phyloP scores from a whole-genome alignment of 2,329 filamentous ascomycete genomes.

The Diaporthe humulicola region DNA sequence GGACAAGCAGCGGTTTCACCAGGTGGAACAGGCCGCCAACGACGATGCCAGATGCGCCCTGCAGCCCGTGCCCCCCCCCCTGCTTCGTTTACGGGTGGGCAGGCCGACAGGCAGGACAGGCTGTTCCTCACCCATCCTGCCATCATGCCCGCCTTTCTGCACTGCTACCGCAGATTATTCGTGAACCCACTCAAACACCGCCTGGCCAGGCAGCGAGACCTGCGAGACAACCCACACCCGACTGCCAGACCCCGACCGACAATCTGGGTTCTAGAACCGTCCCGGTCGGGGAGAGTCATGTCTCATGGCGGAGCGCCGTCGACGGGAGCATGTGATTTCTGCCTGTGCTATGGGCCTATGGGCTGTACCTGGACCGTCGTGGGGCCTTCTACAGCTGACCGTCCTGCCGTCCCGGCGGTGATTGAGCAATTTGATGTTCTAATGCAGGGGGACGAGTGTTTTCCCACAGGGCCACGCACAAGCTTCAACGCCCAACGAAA shows the following conservation, averaged over 20 bases:
- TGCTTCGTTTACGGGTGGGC: constrained; percentile 2
- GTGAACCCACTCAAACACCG: constrained; percentile 21
- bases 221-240: background rate
- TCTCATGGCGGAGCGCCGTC: constrained; percentile 15
- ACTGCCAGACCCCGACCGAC: background rate
- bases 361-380: constrained; percentile 1
- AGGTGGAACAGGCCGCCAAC: constrained; percentile 21
- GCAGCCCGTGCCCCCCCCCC: background rate
- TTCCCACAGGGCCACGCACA: background rate
- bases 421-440: background rate
- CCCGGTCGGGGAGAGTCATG: constrained; percentile 20
- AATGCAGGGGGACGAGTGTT: background rate
- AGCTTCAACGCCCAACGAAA: background rate
- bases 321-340: constrained; percentile 23
- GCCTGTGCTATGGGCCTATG: background rate
- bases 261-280: background rate
- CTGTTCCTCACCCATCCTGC: background rate
- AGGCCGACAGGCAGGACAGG: background rate
- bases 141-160: constrained; percentile 35
- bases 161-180: constrained; percentile 27
- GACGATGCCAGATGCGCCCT: constrained; percentile 1
- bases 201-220: background rate
- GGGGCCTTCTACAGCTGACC: background rate
- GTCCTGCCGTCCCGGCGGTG: background rate
- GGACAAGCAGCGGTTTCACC: constrained; percentile 12